Conservation (phyloP, 345 rosid genomes). For the Acer saccharum region DNA sequence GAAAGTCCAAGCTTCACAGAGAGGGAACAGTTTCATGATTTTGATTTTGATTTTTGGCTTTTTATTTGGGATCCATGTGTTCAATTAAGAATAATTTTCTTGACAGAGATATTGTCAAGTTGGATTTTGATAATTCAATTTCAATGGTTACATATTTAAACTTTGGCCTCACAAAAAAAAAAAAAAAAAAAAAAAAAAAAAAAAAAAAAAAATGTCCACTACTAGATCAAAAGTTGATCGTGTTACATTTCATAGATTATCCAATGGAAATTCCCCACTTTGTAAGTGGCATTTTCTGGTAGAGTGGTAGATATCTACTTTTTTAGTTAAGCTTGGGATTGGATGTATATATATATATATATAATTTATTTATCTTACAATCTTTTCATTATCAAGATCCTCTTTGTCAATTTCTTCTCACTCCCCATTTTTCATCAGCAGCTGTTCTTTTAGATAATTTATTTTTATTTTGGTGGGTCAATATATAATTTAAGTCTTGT, state of each 20-base stretch:
- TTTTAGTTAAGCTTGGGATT: not conserved
- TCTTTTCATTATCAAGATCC: slow-evolving; percentile 20
- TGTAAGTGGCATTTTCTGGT: slow-evolving; percentile 16
- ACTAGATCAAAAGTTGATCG: slow-evolving; percentile 20
- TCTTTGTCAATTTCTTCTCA: slow-evolving; percentile 12
- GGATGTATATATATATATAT: not conserved
- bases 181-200: not conserved
- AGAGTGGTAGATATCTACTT: not conserved
- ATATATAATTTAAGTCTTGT: slow-evolving; percentile 32
- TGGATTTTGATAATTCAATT: slow-evolving; percentile 29
- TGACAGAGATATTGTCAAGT: slow-evolving; percentile 26
- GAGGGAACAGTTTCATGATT: slow-evolving; percentile 16
- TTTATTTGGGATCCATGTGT: slow-evolving; percentile 16
- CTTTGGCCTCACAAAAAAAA: slow-evolving; percentile 7
- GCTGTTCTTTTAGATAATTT: not conserved
- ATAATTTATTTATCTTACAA: too few relatives aligned
- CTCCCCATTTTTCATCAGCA: slow-evolving; percentile 6
- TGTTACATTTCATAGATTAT: slow-evolving; percentile 24
- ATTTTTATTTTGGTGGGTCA: slow-evolving; percentile 20
- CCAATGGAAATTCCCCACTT: slow-evolving; percentile 39
- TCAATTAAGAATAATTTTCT: slow-evolving; percentile 20
- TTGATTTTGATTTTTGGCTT: slow-evolving; percentile 11
- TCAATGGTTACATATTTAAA: not conserved
- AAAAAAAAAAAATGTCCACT: slow-evolving; percentile 9
- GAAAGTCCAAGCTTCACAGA: slow-evolving; percentile 19